Percentiles rank a stretch among this genome's conserved stretches.
Conservation (phyloP, 352 stramenopile genomes). For the Elongisporangium senticosum region DNA sequence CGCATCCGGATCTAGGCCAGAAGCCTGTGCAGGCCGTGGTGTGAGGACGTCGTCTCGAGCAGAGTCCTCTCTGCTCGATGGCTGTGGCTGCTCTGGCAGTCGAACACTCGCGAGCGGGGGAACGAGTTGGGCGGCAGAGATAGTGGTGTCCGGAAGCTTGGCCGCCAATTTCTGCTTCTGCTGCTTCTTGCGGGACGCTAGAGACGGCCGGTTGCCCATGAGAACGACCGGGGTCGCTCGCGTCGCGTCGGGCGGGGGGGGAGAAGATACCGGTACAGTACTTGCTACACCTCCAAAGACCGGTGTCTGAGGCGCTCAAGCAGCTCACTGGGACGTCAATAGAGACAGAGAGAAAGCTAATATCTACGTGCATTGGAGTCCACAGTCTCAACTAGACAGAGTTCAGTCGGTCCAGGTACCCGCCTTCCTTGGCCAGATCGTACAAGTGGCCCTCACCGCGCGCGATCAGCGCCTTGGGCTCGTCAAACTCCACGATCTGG, state of each 20-base stretch:
- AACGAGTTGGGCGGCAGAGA: background rate
- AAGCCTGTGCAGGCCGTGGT: constrained; percentile 9
- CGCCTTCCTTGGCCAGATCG: constrained; percentile 27
- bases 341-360: background rate
- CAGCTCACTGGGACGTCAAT: too few species aligned
- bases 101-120: background rate
- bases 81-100: background rate
- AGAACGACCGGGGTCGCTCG: background rate
- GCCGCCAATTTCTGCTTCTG: background rate
- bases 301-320: too few species aligned
- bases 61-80: too few species aligned
- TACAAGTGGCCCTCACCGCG: constrained; percentile 32
- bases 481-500: constrained; percentile 79
- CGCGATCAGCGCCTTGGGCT: constrained; percentile 57
- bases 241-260: background rate
- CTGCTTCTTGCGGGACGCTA: constrained; percentile 2
- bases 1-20: constrained; percentile 7
- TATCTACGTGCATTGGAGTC: constrained; percentile 1
- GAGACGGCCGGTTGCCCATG: constrained; percentile 10
- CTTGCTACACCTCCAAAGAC: background rate
- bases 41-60: constrained; percentile 1
- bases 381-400: constrained; percentile 16
- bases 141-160: background rate
- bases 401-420: constrained; percentile 33
- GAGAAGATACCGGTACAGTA: background rate